Evolutionary conservation across 768 basidiomycete species (phyloP).

Genomic region (Infundibulicybe gibba): DNA sequence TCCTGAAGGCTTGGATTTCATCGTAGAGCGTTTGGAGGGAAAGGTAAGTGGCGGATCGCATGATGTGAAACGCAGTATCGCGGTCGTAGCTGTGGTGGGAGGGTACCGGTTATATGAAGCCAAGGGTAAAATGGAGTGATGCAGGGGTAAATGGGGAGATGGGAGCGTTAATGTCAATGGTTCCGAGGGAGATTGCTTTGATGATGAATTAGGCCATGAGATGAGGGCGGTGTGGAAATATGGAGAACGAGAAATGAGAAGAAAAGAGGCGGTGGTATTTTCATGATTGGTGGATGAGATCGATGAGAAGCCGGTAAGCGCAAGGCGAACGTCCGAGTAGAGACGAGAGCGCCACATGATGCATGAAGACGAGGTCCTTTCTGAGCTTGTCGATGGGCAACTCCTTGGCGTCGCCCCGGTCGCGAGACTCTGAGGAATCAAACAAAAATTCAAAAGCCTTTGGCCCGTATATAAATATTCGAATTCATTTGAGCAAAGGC

Average conservation of each 20-base stretch:
- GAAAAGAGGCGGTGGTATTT: conserved; percentile 79
- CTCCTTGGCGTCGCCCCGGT: conserved; percentile 38
- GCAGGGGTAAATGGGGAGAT: no score
- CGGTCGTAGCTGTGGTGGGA: no score
- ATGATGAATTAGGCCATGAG: conserved; percentile 43
- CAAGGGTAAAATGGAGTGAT: no score
- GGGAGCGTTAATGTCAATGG: conserved; percentile 68
- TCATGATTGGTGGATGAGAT: conserved; percentile 63
- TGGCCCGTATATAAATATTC: conserved; percentile 95
- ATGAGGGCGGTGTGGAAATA: no score
- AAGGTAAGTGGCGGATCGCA: conserved; percentile 76
- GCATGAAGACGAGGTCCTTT: no score
- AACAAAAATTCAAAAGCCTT: conserved; percentile 85
- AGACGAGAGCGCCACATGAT: no score
- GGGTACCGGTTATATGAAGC: no score
- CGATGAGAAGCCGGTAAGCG: conserved; percentile 65
- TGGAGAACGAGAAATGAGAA: conserved; percentile 82
- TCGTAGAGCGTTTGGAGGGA: no score
- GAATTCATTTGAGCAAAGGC: conserved; percentile 86
- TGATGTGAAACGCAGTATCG: conserved; percentile 87
- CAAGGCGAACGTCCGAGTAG: no score
- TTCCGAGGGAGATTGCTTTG: conserved; percentile 28
- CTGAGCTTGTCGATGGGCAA: conserved; percentile 79
- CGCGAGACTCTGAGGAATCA: conserved; percentile 57
- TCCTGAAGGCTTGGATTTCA: conserved; percentile 84